A percentile compares a stretch with the other conserved stretches of the same genome.
Conservation (phyloP, 352 stramenopile species). For the Pythium utonaiense region DNA sequence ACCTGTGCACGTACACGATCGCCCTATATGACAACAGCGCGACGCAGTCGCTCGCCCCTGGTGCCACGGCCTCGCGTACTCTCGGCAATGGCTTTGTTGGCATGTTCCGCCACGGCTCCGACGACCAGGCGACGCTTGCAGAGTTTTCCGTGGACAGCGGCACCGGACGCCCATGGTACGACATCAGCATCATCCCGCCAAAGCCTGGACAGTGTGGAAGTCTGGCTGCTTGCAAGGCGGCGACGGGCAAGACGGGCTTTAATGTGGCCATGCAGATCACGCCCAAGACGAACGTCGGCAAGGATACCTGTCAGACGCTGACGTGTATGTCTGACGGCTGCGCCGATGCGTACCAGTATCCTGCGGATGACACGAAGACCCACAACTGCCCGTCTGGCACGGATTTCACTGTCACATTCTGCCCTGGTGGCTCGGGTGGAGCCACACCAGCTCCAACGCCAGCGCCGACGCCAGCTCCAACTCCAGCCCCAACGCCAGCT, state of each 20-base stretch:
- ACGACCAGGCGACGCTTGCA: conserved; percentile 11
- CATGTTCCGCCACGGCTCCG: conserved; percentile 42
- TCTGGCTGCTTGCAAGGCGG: conserved; percentile 34
- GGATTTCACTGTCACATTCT: conserved; percentile 55
- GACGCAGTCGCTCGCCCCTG: conserved; percentile 34
- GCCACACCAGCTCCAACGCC: conserved; percentile 9
- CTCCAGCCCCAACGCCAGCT: no score
- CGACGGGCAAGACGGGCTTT: conserved; percentile 44
- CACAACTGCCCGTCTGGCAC: conserved; percentile 41
- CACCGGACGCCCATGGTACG: conserved; percentile 34
- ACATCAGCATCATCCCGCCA: conserved; percentile 62
- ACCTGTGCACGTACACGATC: conserved; percentile 47
- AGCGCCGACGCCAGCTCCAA: no score
- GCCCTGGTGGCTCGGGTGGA: conserved; percentile 25
- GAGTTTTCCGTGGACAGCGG: background rate
- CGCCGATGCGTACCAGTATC: conserved; percentile 58
- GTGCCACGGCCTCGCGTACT: conserved; percentile 31
- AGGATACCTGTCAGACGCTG: conserved; percentile 29
- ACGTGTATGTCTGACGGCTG: conserved; percentile 34
- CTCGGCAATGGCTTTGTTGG: conserved; percentile 23
- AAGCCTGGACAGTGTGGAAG: conserved; percentile 38
- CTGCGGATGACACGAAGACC: conserved; percentile 62
- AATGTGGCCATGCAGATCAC: conserved; percentile 48
- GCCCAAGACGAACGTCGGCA: conserved; percentile 28
- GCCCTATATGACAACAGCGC: conserved; percentile 54